Percentiles rank a stretch among this genome's conserved stretches.
Conservation (phyloP, 2,329 filamentous ascomycete genomes). For the Neurospora sp. region DNA sequence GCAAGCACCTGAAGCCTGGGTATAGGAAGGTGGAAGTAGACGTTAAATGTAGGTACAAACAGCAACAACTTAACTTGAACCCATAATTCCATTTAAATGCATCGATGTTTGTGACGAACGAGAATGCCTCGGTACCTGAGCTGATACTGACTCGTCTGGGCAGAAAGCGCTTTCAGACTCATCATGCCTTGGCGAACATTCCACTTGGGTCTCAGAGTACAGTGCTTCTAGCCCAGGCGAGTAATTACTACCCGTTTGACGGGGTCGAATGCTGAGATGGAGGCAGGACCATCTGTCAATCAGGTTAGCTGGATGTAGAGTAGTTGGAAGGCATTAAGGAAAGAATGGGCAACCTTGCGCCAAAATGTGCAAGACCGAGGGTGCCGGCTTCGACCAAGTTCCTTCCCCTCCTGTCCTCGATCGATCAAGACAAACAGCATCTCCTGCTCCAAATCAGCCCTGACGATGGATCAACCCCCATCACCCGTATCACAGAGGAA, state of each 20-base stretch:
- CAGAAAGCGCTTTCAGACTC: fast-evolving
- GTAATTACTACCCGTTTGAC: background rate
- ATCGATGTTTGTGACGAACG: background rate
- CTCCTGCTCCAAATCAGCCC: background rate
- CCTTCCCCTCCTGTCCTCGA: background rate
- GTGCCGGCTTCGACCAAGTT: background rate
- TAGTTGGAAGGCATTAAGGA: background rate
- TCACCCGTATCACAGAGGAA: too few relatives aligned
- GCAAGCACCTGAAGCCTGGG: background rate
- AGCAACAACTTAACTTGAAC: background rate
- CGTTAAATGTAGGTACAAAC: too few relatives aligned
- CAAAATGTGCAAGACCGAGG: background rate
- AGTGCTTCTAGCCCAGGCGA: background rate
- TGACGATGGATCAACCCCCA: too few relatives aligned
- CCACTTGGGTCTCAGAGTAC: background rate
- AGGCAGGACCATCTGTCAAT: background rate
- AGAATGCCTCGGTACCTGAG: background rate
- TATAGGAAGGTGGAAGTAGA: background rate
- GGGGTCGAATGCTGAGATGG: background rate
- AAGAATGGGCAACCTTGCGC: background rate
- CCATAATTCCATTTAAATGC: background rate
- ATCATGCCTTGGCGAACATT: background rate
- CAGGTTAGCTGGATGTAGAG: background rate
- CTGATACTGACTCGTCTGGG: background rate
- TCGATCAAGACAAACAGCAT: background rate